phyloP scores from a whole-genome alignment of 2,329 filamentous ascomycete species.

The Paecilomyces fulvus region DNA sequence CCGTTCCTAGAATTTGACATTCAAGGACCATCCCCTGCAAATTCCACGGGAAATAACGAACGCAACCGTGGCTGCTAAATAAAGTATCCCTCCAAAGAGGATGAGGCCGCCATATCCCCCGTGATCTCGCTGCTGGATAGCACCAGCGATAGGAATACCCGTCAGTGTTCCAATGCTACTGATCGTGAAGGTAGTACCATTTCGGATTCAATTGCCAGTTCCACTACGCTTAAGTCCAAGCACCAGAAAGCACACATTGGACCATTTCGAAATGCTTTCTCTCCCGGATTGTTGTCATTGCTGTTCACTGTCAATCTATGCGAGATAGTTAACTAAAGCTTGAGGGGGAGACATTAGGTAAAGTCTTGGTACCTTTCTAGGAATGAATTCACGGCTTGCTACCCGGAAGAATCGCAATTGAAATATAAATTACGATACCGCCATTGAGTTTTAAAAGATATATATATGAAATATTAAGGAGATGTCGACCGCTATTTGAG shows the following conservation, averaged over 20 bases:
- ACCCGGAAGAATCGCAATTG: too few relatives aligned
- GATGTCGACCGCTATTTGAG: too few relatives aligned
- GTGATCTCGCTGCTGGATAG: slow-evolving; percentile 9
- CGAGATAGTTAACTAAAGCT: too few relatives aligned
- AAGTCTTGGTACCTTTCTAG: too few relatives aligned
- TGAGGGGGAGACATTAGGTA: too few relatives aligned
- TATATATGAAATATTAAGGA: too few relatives aligned
- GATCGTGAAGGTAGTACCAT: slow-evolving; percentile 22
- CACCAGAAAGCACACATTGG: not conserved
- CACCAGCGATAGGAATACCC: slow-evolving; percentile 17
- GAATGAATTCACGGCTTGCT: too few relatives aligned
- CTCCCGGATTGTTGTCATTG: not conserved
- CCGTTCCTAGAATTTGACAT: not conserved
- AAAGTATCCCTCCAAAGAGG: slow-evolving; percentile 20
- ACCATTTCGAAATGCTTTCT: not conserved
- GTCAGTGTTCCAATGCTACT: slow-evolving; percentile 16
- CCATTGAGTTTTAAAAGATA: too few relatives aligned
- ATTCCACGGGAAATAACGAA: not conserved
- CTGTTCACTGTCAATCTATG: too few relatives aligned
- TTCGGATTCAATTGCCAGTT: slow-evolving; percentile 28
- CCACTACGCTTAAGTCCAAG: not conserved
- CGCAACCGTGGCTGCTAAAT: slow-evolving; percentile 4
- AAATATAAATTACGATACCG: too few relatives aligned
- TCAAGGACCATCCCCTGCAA: not conserved
- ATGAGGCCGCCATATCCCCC: slow-evolving; percentile 11